Conservation (phyloP, 2,329 filamentous ascomycete species). For the Penicillium sumatraense region DNA sequence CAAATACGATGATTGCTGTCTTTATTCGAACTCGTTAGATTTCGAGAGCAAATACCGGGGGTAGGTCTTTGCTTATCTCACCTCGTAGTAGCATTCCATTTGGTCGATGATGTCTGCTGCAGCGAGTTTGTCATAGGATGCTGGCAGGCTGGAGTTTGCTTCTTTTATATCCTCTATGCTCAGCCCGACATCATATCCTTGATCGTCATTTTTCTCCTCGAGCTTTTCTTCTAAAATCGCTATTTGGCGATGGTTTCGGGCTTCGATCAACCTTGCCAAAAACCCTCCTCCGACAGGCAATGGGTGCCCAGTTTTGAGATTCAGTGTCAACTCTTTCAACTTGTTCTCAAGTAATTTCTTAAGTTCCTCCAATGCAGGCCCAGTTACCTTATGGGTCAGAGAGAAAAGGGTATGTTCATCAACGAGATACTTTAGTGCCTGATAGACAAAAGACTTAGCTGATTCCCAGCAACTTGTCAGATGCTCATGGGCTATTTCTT, state of each 20-base stretch:
- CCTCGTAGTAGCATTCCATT: conserved; percentile 28
- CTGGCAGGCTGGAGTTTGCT: background rate
- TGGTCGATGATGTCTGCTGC: conserved; percentile 50
- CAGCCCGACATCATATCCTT: no score
- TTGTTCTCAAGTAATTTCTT: conserved; percentile 24
- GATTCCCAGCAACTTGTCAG: conserved; percentile 31
- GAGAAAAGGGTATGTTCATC: conserved; percentile 26
- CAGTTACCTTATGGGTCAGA: conserved; percentile 24
- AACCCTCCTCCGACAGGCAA: conserved; percentile 25
- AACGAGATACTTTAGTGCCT: conserved; percentile 29
- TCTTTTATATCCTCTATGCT: background rate
- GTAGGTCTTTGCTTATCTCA: conserved; percentile 4
- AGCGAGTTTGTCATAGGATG: conserved; percentile 35
- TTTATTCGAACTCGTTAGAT: conserved; percentile 6
- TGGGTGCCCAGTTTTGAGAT: conserved; percentile 29
- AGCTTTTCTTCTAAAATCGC: conserved; percentile 3
- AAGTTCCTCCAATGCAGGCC: conserved; percentile 27
- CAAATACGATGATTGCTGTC: conserved; percentile 48
- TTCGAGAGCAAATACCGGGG: background rate
- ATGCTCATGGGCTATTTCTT: conserved; percentile 29
- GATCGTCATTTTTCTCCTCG: background rate
- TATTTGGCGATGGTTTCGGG: conserved; percentile 14
- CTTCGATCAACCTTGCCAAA: conserved; percentile 12
- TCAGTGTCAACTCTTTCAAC: conserved; percentile 27
- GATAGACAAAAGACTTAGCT: conserved; percentile 23